Evolutionary conservation across 2,329 filamentous ascomycete species (phyloP).

Genomic region (Aureobasidium vineae): DNA sequence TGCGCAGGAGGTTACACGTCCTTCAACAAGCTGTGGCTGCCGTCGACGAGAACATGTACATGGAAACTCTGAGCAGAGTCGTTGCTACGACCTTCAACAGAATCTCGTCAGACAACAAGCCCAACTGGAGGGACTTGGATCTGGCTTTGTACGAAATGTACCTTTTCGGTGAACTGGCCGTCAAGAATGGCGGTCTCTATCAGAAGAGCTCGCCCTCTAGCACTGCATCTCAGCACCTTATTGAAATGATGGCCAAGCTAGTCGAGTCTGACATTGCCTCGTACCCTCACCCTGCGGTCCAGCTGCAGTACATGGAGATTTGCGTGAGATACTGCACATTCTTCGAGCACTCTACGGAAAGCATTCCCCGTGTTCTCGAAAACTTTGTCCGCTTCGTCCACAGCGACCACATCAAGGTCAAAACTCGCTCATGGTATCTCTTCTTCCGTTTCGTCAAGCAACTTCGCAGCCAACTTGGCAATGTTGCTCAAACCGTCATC

Average conservation of each 20-base stretch:
- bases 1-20: slow-evolving; percentile 84
- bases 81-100: slow-evolving; percentile 84
- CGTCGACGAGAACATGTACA: slow-evolving; percentile 83
- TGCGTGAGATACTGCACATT: slow-evolving; percentile 91
- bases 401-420: slow-evolving; percentile 80
- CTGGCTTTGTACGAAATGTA: slow-evolving; percentile 94
- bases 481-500: slow-evolving; percentile 88
- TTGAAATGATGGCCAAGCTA: slow-evolving; percentile 94
- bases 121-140: slow-evolving; percentile 95
- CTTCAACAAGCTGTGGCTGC: slow-evolving; percentile 90
- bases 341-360: slow-evolving; percentile 78
- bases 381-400: slow-evolving; percentile 90
- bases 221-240: slow-evolving; percentile 74
- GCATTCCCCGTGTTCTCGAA: slow-evolving; percentile 83
- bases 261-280: slow-evolving; percentile 84
- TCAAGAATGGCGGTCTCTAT: slow-evolving; percentile 82
- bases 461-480: slow-evolving; percentile 76
- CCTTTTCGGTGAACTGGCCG: slow-evolving; percentile 89
- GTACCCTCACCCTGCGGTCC: slow-evolving; percentile 85
- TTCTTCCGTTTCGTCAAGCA: slow-evolving; percentile 93
- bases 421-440: slow-evolving; percentile 92
- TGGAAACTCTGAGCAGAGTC: slow-evolving; percentile 81
- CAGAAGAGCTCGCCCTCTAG: slow-evolving; percentile 78
- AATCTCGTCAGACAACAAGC: slow-evolving; percentile 68
- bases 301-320: slow-evolving; percentile 98